Percentiles rank a stretch among this genome's conserved stretches.
phyloP scores from a whole-genome alignment of 176 grass and related monocot species.

The Pontederia paniculata region DNA sequence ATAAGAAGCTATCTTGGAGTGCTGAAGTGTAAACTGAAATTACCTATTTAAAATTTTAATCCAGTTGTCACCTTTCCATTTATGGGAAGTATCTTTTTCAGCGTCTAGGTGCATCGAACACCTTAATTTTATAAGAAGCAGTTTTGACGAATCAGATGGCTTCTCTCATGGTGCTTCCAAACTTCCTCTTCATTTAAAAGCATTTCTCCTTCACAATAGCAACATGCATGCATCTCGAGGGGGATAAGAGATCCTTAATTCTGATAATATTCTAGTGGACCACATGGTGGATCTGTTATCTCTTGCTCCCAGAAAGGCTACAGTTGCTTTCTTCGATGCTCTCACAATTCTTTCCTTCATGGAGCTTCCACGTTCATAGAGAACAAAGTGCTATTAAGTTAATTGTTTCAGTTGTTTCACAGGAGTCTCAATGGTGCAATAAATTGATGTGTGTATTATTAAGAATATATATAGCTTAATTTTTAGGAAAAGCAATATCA shows the following conservation, averaged over 20 bases:
- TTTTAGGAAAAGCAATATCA: no score
- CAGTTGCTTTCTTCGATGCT: background rate
- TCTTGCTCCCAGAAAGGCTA: background rate
- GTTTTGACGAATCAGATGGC: slow-evolving; percentile 18
- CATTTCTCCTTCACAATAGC: slow-evolving; percentile 11
- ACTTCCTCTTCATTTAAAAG: slow-evolving; percentile 18
- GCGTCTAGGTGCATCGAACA: slow-evolving; percentile 1
- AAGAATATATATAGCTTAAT: no score
- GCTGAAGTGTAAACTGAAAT: background rate
- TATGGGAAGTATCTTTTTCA: slow-evolving; percentile 17
- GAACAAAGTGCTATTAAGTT: background rate
- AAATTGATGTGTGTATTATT: no score
- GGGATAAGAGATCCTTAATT: slow-evolving; percentile 11
- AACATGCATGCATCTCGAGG: slow-evolving; percentile 25
- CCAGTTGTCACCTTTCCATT: slow-evolving; percentile 30
- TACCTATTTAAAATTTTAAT: background rate
- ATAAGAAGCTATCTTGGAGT: background rate
- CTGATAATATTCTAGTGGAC: slow-evolving; percentile 1
- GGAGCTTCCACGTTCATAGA: background rate
- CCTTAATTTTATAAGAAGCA: slow-evolving; percentile 3
- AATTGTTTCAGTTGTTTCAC: background rate
- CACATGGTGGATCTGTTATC: slow-evolving; percentile 5
- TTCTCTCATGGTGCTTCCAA: slow-evolving; percentile 10
- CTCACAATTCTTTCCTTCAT: background rate
- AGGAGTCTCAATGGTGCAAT: no score